Percentiles rank a stretch among this genome's conserved stretches.
Conservation (phyloP, 257 asterid species). For the Solanum sejunctum region DNA sequence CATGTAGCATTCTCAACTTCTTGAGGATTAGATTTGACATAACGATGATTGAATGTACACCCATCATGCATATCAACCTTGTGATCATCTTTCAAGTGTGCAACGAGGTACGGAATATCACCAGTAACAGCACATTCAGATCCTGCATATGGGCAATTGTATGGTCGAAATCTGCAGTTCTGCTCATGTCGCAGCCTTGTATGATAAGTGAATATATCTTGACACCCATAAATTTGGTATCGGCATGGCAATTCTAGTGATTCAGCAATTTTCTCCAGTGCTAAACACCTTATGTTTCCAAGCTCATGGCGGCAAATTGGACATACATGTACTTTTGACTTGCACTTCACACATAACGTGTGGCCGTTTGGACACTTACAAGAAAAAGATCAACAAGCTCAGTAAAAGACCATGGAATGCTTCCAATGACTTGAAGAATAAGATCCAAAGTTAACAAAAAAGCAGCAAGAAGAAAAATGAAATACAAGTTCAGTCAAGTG, state of each 20-base stretch:
- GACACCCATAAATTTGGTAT: constrained; percentile 25
- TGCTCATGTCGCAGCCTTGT: constrained; percentile 26
- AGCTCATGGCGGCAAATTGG: constrained; percentile 36
- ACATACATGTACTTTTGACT: constrained; percentile 17
- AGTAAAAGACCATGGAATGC: background rate
- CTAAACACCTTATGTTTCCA: constrained; percentile 37
- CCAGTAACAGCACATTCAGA: constrained; percentile 27
- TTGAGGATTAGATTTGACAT: constrained; percentile 29
- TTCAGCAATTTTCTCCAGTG: constrained; percentile 34
- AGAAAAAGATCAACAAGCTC: background rate
- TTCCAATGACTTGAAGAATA: background rate
- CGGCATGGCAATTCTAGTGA: constrained; percentile 30
- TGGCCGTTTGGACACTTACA: constrained; percentile 30
- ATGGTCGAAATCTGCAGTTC: constrained; percentile 24
- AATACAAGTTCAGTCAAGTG: background rate
- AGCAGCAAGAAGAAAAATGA: background rate
- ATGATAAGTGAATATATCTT: constrained; percentile 21
- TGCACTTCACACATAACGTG: constrained; percentile 20
- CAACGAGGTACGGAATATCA: constrained; percentile 16
- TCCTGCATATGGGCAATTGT: constrained; percentile 34
- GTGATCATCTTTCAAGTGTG: constrained; percentile 28
- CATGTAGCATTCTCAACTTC: constrained; percentile 32
- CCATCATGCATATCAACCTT: constrained; percentile 35
- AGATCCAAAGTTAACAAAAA: background rate
- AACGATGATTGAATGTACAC: constrained; percentile 33